A percentile compares a stretch with the other conserved stretches of the same genome.
phyloP scores from a whole-genome alignment of 2,329 filamentous ascomycete species.

The Ascosphaera apis region DNA sequence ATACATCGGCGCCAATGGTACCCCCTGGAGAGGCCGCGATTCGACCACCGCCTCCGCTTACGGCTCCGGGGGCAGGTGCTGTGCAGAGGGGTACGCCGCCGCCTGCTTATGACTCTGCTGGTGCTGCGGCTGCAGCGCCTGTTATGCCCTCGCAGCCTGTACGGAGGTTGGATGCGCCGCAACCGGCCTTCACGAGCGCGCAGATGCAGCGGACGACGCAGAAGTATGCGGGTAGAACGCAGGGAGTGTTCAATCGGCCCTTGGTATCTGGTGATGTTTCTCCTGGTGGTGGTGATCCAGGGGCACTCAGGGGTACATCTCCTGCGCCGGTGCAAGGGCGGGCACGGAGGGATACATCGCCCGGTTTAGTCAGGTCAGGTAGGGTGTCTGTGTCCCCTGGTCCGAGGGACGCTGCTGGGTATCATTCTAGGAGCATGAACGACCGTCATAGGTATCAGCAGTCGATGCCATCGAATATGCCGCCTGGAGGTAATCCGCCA shows the following conservation, averaged over 20 bases:
- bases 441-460: too few species aligned
- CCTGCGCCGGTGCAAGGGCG: too few species aligned
- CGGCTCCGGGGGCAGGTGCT: constrained; percentile 25
- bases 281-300: too few species aligned
- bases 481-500: too few species aligned
- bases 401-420: constrained; percentile 21
- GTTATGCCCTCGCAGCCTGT: too few species aligned
- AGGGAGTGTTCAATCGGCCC: constrained; percentile 42
- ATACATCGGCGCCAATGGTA: constrained; percentile 14
- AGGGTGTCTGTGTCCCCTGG: constrained; percentile 16
- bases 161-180: constrained; percentile 64
- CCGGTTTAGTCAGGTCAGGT: constrained; percentile 16
- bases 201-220: constrained; percentile 92
- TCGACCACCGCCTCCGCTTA: too few species aligned
- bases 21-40: constrained; percentile 8
- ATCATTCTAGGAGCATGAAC: constrained; percentile 21
- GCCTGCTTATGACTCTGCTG: constrained; percentile 57
- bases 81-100: constrained; percentile 55
- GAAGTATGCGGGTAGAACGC: constrained; percentile 63
- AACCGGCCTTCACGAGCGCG: constrained; percentile 74
- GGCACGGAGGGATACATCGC: constrained; percentile 8
- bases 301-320: too few species aligned
- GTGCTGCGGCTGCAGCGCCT: too few species aligned
- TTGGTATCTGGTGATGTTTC: too few species aligned
- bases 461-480: too few species aligned